These are phyloP conservation scores for Glarea lozoyensis DNA, from an alignment of 495 filamentous ascomycete genomes.

Conservation along the genomic window DNA sequence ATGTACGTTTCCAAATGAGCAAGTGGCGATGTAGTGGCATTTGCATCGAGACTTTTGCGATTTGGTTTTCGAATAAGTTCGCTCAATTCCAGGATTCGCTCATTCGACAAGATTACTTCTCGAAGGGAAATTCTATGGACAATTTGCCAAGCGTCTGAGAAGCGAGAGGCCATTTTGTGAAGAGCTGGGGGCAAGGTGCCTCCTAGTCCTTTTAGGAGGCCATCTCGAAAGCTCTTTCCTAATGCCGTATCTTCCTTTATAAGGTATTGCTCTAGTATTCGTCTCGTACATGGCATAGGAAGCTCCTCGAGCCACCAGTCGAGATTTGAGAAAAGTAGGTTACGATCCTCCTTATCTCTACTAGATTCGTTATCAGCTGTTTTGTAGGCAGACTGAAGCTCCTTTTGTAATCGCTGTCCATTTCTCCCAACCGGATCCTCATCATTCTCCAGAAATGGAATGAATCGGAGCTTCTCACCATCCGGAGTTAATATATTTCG, in stretches of 20 bases:
- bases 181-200: neutral
- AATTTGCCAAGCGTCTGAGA: conserved; percentile 10
- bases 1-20: conserved; percentile 14
- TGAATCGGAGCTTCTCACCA: conserved; percentile 16
- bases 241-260: conserved; percentile 1
- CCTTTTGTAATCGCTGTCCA: conserved; percentile 9
- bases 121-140: conserved; percentile 9
- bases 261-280: conserved; percentile 10
- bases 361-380: neutral
- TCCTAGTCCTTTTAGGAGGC: conserved; percentile 2
- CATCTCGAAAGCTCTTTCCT: neutral
- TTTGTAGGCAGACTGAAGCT: conserved; percentile 10
- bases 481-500: conserved; percentile 18
- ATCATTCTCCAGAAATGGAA: conserved; percentile 14
- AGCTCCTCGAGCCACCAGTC: conserved; percentile 14
- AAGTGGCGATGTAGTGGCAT: neutral
- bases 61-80: neutral
- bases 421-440: neutral
- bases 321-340: conserved; percentile 6
- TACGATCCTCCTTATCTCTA: conserved; percentile 7
- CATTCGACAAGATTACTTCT: conserved; percentile 8
- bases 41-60: conserved; percentile 2
- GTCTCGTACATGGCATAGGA: conserved; percentile 1
- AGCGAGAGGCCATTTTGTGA: neutral
- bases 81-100: conserved; percentile 13